Conservation (phyloP, 768 basidiomycete species). For the Tylopilus rubrobrunneus region DNA sequence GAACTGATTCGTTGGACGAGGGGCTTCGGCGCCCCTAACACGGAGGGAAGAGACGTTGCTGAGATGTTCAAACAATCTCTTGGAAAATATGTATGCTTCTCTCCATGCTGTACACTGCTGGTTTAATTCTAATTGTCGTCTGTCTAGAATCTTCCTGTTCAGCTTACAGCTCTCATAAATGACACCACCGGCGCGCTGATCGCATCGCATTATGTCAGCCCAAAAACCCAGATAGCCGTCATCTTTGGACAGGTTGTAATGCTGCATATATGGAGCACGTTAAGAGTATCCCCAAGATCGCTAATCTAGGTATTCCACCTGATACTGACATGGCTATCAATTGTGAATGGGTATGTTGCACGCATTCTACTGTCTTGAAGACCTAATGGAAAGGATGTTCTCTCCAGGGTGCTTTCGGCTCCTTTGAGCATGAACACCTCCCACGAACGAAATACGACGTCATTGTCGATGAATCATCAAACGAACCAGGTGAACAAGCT, state of each 20-base stretch:
- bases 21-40: constrained; percentile 89
- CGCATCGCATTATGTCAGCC: constrained; percentile 94
- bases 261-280: constrained; percentile 97
- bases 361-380: not conserved
- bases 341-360: constrained; percentile 80
- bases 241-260: constrained; percentile 98
- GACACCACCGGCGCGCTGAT: constrained; percentile 98
- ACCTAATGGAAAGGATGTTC: not conserved
- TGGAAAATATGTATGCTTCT: constrained; percentile 59
- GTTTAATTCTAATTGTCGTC: not conserved
- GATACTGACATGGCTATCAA: constrained; percentile 87
- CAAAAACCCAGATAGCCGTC: constrained; percentile 85
- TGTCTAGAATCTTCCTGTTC: constrained; percentile 73
- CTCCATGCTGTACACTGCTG: not conserved
- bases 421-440: constrained; percentile 89
- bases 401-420: constrained; percentile 90
- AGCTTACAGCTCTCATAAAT: constrained; percentile 86
- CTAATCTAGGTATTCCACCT: constrained; percentile 61
- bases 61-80: constrained; percentile 88
- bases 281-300: constrained; percentile 80
- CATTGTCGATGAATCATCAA: constrained; percentile 88
- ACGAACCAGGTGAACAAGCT: constrained; percentile 94
- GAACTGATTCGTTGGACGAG: constrained; percentile 99
- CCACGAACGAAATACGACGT: constrained; percentile 94
- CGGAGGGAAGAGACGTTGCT: constrained; percentile 90